A percentile compares a stretch with the other conserved stretches of the same genome.
These are phyloP conservation scores for Simplicillium sp. DNA, from an alignment of 2,329 filamentous ascomycete genomes.

Conservation along the genomic window DNA sequence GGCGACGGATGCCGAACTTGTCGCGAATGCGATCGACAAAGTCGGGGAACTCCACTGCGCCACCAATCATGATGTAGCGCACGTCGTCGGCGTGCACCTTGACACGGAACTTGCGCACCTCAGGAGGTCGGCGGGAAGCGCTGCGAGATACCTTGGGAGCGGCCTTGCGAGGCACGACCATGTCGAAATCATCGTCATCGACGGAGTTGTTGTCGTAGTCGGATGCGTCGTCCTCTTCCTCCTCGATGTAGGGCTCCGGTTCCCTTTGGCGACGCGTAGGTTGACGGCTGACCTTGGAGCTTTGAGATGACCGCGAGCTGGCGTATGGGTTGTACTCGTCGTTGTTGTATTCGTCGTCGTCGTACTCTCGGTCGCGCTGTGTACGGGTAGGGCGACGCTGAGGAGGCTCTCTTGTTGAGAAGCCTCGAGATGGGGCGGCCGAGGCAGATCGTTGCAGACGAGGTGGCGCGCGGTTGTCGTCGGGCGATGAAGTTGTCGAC, in stretches of 20 bases:
- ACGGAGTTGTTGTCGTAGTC: slow-evolving; percentile 62
- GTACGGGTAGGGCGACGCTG: slow-evolving; percentile 20
- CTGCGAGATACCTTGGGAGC: slow-evolving; percentile 37
- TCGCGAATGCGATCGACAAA: slow-evolving; percentile 72
- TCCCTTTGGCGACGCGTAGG: slow-evolving; percentile 18
- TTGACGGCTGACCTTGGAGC: slow-evolving; percentile 30
- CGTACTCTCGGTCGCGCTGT: slow-evolving; percentile 13
- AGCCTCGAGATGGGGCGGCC: slow-evolving; percentile 32
- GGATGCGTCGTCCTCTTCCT: slow-evolving; percentile 69
- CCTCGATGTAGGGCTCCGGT: slow-evolving; percentile 61
- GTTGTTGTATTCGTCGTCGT: slow-evolving; percentile 56
- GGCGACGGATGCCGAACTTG: slow-evolving; percentile 71
- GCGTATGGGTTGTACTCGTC: slow-evolving; percentile 61
- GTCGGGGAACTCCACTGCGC: slow-evolving; percentile 63
- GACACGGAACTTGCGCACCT: slow-evolving; percentile 71
- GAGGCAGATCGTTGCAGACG: slow-evolving; percentile 33
- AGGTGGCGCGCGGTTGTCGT: slow-evolving; percentile 18
- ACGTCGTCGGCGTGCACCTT: slow-evolving; percentile 91
- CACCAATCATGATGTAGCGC: slow-evolving; percentile 79
- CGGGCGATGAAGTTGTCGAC: slow-evolving; percentile 37
- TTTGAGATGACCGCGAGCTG: slow-evolving; percentile 27
- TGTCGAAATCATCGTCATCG: slow-evolving; percentile 73
- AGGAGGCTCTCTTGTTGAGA: slow-evolving; percentile 28
- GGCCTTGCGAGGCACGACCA: slow-evolving; percentile 48
- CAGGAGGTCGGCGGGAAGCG: slow-evolving; percentile 51